A percentile compares a stretch with the other conserved stretches of the same genome.
phyloP scores from a whole-genome alignment of 169 alveolate genomes.

The Plasmodium coatneyi region DNA sequence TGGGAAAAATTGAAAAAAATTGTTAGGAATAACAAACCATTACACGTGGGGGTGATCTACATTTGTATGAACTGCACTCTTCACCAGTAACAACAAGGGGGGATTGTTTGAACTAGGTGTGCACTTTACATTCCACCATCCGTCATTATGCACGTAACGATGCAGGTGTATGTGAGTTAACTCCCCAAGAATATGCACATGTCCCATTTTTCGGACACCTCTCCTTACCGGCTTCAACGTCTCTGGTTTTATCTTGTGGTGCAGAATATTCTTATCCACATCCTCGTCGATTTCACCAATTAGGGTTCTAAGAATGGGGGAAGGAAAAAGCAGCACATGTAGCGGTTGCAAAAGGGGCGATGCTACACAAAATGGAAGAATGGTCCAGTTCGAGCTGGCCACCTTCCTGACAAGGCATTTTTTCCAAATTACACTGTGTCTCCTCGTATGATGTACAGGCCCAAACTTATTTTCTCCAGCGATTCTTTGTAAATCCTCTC shows the following conservation, averaged over 20 bases:
- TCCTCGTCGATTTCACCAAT: constrained; percentile 83
- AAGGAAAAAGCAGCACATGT: background rate
- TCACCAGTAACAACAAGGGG: background rate
- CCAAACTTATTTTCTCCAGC: constrained; percentile 88
- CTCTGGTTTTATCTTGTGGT: constrained; percentile 78
- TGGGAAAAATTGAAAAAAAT: background rate
- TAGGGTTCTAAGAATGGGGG: constrained; percentile 69
- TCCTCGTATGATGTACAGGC: constrained; percentile 87
- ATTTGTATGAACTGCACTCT: background rate
- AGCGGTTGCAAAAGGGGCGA: background rate
- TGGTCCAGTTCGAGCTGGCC: background rate
- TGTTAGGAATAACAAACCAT: background rate
- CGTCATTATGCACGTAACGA: background rate
- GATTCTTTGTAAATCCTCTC: constrained; percentile 90
- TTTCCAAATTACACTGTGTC: constrained; percentile 86
- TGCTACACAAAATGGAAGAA: background rate
- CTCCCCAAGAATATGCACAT: background rate
- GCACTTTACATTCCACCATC: background rate
- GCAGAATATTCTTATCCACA: constrained; percentile 77
- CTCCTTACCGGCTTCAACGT: constrained; percentile 79
- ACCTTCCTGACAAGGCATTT: background rate
- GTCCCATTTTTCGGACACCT: background rate
- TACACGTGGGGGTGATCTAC: background rate
- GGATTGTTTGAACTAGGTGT: background rate
- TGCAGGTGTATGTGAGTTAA: background rate